phyloP scores from a whole-genome alignment of 345 rosid species.

The Diplotaxis tenuifolia region DNA sequence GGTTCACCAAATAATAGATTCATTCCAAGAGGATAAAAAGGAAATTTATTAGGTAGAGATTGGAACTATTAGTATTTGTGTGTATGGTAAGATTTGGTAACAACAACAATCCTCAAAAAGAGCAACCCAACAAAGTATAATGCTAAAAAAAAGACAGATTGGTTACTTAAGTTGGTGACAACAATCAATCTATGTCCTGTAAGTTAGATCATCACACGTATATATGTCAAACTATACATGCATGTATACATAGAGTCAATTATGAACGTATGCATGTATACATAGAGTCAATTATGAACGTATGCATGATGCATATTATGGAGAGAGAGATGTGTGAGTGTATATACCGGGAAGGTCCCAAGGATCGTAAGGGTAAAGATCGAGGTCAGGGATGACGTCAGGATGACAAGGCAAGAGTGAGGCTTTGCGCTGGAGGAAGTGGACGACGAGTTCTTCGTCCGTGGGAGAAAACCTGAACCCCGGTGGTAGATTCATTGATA shows the following conservation, averaged over 20 bases:
- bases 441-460: conserved; percentile 91
- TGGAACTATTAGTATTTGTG: conserved; percentile 19
- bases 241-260: not conserved
- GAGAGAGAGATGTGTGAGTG: not conserved
- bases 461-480: conserved; percentile 87
- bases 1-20: conserved; percentile 27
- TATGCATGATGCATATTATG: conserved; percentile 7
- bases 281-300: not conserved
- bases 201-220: not conserved
- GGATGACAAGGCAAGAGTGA: conserved; percentile 87
- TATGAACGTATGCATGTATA: not conserved
- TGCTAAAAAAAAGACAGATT: conserved; percentile 21
- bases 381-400: conserved; percentile 93
- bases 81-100: conserved; percentile 36
- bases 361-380: conserved; percentile 80
- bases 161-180: conserved; percentile 37
- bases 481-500: conserved; percentile 64
- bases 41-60: conserved; percentile 24
- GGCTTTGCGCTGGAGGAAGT: conserved; percentile 90
- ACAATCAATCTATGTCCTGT: conserved; percentile 32
- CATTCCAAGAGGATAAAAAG: conserved; percentile 31
- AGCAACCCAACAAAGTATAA: conserved; percentile 25
- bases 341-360: conserved; percentile 87
- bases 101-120: conserved; percentile 35
- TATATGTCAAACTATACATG: conserved; percentile 8